Evolutionary conservation across 768 basidiomycete genomes (phyloP), one percentile per base, ranked within the genome.

Genomic region (Pulveroboletus sp.): DNA sequence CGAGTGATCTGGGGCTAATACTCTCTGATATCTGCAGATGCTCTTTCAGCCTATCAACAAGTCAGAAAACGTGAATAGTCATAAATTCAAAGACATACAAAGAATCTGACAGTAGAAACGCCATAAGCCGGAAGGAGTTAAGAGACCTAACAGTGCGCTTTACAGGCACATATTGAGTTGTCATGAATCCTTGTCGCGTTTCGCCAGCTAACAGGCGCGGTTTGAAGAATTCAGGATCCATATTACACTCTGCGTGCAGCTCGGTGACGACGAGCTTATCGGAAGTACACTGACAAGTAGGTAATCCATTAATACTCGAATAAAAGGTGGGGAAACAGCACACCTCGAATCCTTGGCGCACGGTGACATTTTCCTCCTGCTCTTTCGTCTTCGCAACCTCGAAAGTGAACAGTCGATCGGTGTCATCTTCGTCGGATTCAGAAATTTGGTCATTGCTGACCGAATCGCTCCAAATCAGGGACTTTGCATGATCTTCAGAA

Each of bases 321-420:
- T 33, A 15, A 18, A 31, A 1, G 32, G 17, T 15, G 13, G 6
- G 1, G 8, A 36, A 15, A 10, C 2, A 18, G 53, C 67, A 18
- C 50, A 77, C 81, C 49, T 62, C 65, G 53, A 81, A 81, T 7
- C 79, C 80, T n/a, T 63, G 64, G 21, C 71, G 67, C 13, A 65
- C 57, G 0, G 66, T 60, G 7, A 79, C 77, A 15, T 68, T 64
- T 59, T 83, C 81, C 43, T 79, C 78, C 55, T 82, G 79, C 49
- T 83, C 79, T 31, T 73, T 73, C 10, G 75, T 80, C 60, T 83
- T 79, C 1, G 71, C 66, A 3, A 83, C 81, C 42, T 79, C 75
- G 43, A 81, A 83, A 0, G 73, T 73, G 61, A 77, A 83, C 27
- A 83, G 55, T 6, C 81, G 70, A 52, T 79, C 77, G 11, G 63